These are phyloP conservation scores for Dothidotthia symphoricarpi DNA, from an alignment of 2,329 filamentous ascomycete genomes.

Conservation along the genomic window DNA sequence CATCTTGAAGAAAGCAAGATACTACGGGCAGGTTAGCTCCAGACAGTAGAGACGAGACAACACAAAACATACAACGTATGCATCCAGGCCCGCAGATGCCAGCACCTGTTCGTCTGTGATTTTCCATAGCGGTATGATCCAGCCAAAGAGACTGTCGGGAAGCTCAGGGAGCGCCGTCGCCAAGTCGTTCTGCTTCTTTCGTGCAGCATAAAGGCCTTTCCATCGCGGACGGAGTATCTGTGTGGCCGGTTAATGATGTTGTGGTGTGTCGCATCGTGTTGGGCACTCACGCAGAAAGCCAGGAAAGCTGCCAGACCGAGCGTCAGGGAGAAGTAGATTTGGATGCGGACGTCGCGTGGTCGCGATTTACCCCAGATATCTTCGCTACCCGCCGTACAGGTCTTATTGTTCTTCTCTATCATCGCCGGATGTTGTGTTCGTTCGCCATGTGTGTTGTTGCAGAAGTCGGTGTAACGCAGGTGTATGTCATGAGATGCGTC, in stretches of 20 bases:
- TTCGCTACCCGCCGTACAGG: slow-evolving; percentile 15
- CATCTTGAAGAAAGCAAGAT: slow-evolving; percentile 95
- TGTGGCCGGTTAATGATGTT: slow-evolving; percentile 22
- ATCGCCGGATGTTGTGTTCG: slow-evolving; percentile 16
- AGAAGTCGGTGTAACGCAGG: slow-evolving; percentile 5
- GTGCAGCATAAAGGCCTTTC: slow-evolving; percentile 84
- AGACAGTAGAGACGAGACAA: background rate
- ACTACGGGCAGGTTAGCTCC: slow-evolving; percentile 48
- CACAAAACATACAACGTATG: slow-evolving; percentile 70
- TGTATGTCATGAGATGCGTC: slow-evolving; percentile 10
- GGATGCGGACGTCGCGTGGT: slow-evolving; percentile 53
- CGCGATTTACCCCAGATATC: slow-evolving; percentile 37
- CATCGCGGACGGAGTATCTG: slow-evolving; percentile 86
- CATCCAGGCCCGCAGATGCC: slow-evolving; percentile 86
- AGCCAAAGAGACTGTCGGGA: slow-evolving; percentile 83
- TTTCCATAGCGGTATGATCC: slow-evolving; percentile 81
- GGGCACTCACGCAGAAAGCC: slow-evolving; percentile 66
- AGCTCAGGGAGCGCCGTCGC: slow-evolving; percentile 70
- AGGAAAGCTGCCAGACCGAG: slow-evolving; percentile 71
- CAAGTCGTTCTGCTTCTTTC: slow-evolving; percentile 72
- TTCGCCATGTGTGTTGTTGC: slow-evolving; percentile 12
- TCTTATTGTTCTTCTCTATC: slow-evolving; percentile 16
- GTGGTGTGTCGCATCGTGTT: slow-evolving; percentile 1
- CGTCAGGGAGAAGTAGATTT: slow-evolving; percentile 69
- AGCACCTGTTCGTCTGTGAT: slow-evolving; percentile 89